Percentiles rank a stretch among this genome's conserved stretches.
Conservation (phyloP, 352 stramenopile species). For the Halophytophthora batemanensis region DNA sequence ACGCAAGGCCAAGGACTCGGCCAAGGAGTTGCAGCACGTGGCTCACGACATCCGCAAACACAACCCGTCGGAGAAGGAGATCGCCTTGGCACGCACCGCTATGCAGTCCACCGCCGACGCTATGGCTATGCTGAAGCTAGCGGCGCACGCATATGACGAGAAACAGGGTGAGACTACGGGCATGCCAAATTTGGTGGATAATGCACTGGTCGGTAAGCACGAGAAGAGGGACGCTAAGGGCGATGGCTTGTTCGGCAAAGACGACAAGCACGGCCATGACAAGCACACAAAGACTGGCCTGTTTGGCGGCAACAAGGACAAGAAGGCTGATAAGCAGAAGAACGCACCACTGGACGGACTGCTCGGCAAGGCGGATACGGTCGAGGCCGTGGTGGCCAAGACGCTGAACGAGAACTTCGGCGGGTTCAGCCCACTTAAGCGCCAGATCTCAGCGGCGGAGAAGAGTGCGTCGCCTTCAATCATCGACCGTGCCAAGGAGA, state of each 20-base stretch:
- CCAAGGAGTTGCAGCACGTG: background rate
- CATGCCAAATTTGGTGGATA: too few relatives aligned
- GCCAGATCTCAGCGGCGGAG: constrained; percentile 22
- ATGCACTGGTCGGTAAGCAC: too few relatives aligned
- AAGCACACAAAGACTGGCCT: background rate
- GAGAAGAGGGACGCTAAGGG: constrained; percentile 4
- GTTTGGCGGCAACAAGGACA: too few relatives aligned
- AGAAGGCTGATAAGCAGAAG: too few relatives aligned
- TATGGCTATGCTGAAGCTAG: too few relatives aligned
- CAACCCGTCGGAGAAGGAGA: too few relatives aligned
- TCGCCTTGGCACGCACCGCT: too few relatives aligned
- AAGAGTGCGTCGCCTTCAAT: constrained; percentile 19
- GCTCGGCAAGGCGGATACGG: constrained; percentile 10
- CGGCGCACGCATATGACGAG: too few relatives aligned
- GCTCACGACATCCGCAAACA: too few relatives aligned
- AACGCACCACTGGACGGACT: background rate
- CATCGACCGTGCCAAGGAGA: constrained; percentile 15
- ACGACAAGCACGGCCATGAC: background rate
- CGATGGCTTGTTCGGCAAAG: constrained; percentile 4
- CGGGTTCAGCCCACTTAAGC: constrained; percentile 21
- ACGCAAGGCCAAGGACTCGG: background rate
- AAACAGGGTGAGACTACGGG: too few relatives aligned
- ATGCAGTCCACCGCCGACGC: too few relatives aligned
- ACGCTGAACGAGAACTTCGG: constrained; percentile 24
- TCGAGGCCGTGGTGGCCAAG: constrained; percentile 20